phyloP scores from a whole-genome alignment of 2,329 filamentous ascomycete species.

The Dactylonectria estremocensis region DNA sequence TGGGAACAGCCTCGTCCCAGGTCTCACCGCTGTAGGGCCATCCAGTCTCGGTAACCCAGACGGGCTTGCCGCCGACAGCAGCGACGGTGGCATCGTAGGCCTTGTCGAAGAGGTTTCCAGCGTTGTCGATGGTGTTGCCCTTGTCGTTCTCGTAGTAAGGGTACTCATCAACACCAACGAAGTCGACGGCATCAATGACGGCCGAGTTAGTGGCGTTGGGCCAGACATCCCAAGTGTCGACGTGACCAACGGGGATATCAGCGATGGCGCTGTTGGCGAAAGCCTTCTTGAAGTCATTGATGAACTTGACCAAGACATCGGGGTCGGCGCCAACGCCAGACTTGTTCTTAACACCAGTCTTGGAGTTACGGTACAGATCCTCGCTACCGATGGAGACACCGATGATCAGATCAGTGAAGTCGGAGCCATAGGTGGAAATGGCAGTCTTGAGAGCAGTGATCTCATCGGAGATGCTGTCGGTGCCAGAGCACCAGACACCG shows the following conservation, averaged over 20 bases:
- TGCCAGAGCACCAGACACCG: slow-evolving; percentile 74
- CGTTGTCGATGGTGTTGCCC: slow-evolving; percentile 70
- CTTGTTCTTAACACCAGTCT: slow-evolving; percentile 74
- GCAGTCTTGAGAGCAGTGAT: slow-evolving; percentile 72
- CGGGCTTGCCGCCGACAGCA: slow-evolving; percentile 66
- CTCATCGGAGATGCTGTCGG: slow-evolving; percentile 70
- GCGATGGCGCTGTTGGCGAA: slow-evolving; percentile 64
- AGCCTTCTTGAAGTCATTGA: slow-evolving; percentile 73
- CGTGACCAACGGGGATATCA: slow-evolving; percentile 72
- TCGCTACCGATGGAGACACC: slow-evolving; percentile 78
- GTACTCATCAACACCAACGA: slow-evolving; percentile 76
- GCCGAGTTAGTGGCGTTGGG: slow-evolving; percentile 71
- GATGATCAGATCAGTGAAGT: slow-evolving; percentile 71
- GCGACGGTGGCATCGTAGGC: slow-evolving; percentile 62
- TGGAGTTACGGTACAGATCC: slow-evolving; percentile 75
- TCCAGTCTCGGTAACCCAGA: slow-evolving; percentile 77
- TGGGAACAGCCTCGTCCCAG: slow-evolving; percentile 70
- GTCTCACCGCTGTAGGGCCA: slow-evolving; percentile 72
- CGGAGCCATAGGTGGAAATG: slow-evolving; percentile 66
- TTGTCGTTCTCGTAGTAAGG: slow-evolving; percentile 75
- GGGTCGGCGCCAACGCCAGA: slow-evolving; percentile 74
- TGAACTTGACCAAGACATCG: slow-evolving; percentile 74
- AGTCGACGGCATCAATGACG: slow-evolving; percentile 76
- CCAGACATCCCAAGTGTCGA: slow-evolving; percentile 79
- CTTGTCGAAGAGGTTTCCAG: slow-evolving; percentile 67